phyloP scores from a whole-genome alignment of 2,329 filamentous ascomycete species.

The Canariomyces notabilis region DNA sequence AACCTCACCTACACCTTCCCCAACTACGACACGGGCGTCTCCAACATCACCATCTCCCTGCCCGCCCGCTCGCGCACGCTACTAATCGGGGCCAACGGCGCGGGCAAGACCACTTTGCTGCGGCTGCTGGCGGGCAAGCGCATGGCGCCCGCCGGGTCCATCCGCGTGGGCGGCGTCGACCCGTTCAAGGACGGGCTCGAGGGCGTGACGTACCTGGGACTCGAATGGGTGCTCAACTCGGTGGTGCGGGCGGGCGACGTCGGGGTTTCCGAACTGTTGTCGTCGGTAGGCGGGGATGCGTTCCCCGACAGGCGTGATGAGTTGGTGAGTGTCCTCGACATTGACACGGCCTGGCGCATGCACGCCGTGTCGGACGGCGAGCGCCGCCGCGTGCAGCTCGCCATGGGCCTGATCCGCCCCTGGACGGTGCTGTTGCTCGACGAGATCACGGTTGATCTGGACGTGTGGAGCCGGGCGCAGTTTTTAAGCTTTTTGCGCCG shows the following conservation, averaged over 20 bases:
- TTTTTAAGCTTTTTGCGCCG: conserved; percentile 81
- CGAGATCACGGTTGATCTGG: conserved; percentile 95
- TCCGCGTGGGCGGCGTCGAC: conserved; percentile 77
- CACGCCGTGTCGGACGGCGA: conserved; percentile 94
- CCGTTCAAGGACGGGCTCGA: conserved; percentile 87
- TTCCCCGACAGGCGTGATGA: conserved; percentile 81
- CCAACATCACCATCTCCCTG: conserved; percentile 67
- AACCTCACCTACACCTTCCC: conserved; percentile 85
- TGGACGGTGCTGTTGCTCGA: conserved; percentile 90
- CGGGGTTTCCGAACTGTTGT: conserved; percentile 77
- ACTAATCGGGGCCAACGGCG: conserved; percentile 92
- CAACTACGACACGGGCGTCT: conserved; percentile 74
- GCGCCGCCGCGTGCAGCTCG: conserved; percentile 82
- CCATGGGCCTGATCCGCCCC: conserved; percentile 88
- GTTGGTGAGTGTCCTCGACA: conserved; percentile 81
- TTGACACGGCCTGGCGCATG: conserved; percentile 91
- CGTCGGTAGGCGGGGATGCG: conserved; percentile 78
- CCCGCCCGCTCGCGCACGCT: conserved; percentile 82
- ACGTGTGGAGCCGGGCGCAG: conserved; percentile 76
- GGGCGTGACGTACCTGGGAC: conserved; percentile 92
- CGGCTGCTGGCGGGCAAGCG: conserved; percentile 93
- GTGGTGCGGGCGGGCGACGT: conserved; percentile 97
- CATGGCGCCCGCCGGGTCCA: conserved; percentile 70
- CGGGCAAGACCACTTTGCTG: conserved; percentile 93
- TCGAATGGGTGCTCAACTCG: conserved; percentile 97